A percentile compares a stretch with the other conserved stretches of the same genome.
phyloP scores from a whole-genome alignment of 2,329 filamentous ascomycete genomes.

The Ophiostoma novo-ulmi region DNA sequence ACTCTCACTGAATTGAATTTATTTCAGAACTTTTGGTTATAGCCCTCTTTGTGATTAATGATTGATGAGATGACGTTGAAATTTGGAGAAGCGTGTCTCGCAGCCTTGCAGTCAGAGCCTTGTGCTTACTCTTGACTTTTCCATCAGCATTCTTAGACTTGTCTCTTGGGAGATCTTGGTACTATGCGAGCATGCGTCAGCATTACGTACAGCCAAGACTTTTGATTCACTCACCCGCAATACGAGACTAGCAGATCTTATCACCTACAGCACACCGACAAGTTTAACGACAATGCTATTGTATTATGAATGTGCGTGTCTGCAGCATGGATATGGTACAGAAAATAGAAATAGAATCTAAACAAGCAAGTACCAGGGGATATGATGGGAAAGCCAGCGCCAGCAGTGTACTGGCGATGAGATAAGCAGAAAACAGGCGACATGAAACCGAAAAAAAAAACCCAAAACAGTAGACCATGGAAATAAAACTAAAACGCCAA shows the following conservation, averaged over 20 bases:
- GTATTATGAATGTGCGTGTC: background rate
- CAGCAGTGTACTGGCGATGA: background rate
- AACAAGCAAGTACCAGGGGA: background rate
- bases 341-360: background rate
- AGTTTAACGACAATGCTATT: background rate
- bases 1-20: constrained; percentile 19
- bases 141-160: background rate
- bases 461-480: background rate
- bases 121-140: background rate
- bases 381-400: background rate
- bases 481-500: background rate
- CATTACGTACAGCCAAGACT: constrained; percentile 6
- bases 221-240: constrained; percentile 1
- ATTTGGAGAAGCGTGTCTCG: constrained; percentile 2
- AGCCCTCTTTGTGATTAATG: background rate
- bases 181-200: background rate
- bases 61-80: background rate
- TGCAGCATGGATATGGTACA: background rate
- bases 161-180: background rate
- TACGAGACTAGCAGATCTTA: background rate
- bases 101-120: constrained; percentile 10
- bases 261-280: background rate
- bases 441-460: background rate
- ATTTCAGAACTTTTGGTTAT: constrained; percentile 6
- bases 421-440: background rate